A percentile compares a stretch with the other conserved stretches of the same genome.
Conservation (phyloP, 345 rosid genomes). For the Cardamine occulta region DNA sequence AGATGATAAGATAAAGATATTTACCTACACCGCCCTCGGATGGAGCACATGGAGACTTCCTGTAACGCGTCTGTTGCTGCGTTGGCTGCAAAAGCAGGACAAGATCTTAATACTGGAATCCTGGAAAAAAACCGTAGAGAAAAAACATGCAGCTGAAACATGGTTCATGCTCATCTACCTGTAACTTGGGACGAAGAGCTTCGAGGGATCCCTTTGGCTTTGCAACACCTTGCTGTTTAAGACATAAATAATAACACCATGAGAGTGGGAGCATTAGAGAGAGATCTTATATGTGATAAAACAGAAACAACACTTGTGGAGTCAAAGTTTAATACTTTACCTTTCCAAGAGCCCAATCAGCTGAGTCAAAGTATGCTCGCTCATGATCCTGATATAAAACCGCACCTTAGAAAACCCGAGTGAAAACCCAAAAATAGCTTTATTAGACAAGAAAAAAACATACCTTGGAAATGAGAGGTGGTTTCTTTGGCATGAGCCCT, state of each 20-base stretch:
- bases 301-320: constrained; percentile 14
- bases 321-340: constrained; percentile 43
- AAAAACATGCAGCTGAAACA: neutral
- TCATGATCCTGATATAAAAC: constrained; percentile 74
- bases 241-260: constrained; percentile 15
- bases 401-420: constrained; percentile 10
- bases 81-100: constrained; percentile 66
- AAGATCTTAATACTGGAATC: neutral
- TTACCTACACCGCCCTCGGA: constrained; percentile 83
- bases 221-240: constrained; percentile 90
- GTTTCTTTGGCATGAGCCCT: constrained; percentile 94
- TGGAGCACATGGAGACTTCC: constrained; percentile 94
- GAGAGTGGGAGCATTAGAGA: constrained; percentile 10
- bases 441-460: neutral
- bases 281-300: constrained; percentile 26
- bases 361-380: constrained; percentile 97
- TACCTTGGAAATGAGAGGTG: constrained; percentile 99
- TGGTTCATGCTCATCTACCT: constrained; percentile 54
- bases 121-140: neutral
- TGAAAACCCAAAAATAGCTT: neutral
- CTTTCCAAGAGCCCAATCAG: constrained; percentile 99
- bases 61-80: constrained; percentile 94
- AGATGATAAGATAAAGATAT: neutral
- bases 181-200: constrained; percentile 98
- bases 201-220: constrained; percentile 99